Percentiles rank a stretch among this genome's conserved stretches.
phyloP scores from a whole-genome alignment of 495 filamentous ascomycete species.

The Annulohypoxylon moriforme region DNA sequence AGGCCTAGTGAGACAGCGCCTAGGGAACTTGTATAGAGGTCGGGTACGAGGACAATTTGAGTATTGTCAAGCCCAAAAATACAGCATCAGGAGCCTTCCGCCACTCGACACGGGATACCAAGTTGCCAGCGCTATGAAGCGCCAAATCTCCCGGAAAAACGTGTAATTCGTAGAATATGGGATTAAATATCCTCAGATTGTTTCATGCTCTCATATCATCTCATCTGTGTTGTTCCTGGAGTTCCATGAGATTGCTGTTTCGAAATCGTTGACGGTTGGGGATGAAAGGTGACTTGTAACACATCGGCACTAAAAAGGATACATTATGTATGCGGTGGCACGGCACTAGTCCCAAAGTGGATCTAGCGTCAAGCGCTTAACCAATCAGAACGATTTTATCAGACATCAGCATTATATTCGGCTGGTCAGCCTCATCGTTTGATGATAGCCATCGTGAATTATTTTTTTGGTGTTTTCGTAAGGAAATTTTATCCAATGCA shows the following conservation, averaged over 20 bases:
- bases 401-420: constrained; percentile 28
- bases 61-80: constrained; percentile 5
- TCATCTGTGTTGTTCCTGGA: constrained; percentile 18
- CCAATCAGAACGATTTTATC: constrained; percentile 26
- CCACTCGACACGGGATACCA: constrained; percentile 3
- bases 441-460: constrained; percentile 4
- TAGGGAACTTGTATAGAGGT: not conserved
- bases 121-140: constrained; percentile 7
- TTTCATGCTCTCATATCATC: not conserved
- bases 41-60: not conserved
- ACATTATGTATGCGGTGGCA: not conserved
- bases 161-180: not conserved
- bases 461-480: constrained; percentile 1
- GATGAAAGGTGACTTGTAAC: constrained; percentile 2
- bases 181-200: not conserved
- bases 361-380: not conserved
- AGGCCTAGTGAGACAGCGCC: not conserved
- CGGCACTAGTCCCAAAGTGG: constrained; percentile 6
- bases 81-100: constrained; percentile 18
- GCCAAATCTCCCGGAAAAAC: constrained; percentile 10
- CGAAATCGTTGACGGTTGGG: constrained; percentile 10
- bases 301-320: constrained; percentile 9
- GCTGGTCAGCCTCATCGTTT: constrained; percentile 27
- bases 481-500: too few relatives aligned
- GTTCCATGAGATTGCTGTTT: constrained; percentile 7